Evolutionary conservation across 306 rosid genomes (phyloP).

Genomic region (Cucurbita moschata): DNA sequence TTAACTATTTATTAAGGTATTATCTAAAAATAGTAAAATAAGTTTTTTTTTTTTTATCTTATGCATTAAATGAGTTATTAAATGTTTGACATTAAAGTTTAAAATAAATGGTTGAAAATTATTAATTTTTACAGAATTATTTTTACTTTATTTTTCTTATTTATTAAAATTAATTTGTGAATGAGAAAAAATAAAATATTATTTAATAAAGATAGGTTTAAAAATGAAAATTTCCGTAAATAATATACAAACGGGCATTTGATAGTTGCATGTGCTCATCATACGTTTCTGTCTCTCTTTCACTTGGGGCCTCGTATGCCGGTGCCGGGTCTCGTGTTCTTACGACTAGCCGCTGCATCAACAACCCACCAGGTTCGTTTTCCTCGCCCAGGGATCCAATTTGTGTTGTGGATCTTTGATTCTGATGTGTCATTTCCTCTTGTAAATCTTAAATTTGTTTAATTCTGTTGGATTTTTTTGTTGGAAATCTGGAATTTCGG

Average conservation of each 20-base stretch:
- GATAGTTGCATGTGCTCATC: neutral
- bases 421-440: neutral
- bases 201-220: too few species aligned
- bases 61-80: too few species aligned
- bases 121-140: too few species aligned
- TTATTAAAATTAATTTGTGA: too few species aligned
- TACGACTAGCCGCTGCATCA: constrained; percentile 4
- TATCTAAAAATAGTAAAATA: too few species aligned
- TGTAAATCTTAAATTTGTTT: neutral
- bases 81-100: too few species aligned
- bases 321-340: neutral
- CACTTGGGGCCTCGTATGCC: neutral
- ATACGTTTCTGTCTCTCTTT: neutral
- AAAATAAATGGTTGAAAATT: too few species aligned
- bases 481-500: neutral
- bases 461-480: neutral
- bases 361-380: constrained; percentile 5
- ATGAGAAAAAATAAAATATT: too few species aligned
- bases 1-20: too few species aligned
- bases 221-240: too few species aligned
- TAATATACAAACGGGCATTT: neutral
- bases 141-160: too few species aligned
- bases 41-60: too few species aligned
- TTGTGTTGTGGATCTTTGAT: neutral
- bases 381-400: neutral